Conservation (phyloP, 2,329 filamentous ascomycete genomes). For the Neofusicoccum ribis region DNA sequence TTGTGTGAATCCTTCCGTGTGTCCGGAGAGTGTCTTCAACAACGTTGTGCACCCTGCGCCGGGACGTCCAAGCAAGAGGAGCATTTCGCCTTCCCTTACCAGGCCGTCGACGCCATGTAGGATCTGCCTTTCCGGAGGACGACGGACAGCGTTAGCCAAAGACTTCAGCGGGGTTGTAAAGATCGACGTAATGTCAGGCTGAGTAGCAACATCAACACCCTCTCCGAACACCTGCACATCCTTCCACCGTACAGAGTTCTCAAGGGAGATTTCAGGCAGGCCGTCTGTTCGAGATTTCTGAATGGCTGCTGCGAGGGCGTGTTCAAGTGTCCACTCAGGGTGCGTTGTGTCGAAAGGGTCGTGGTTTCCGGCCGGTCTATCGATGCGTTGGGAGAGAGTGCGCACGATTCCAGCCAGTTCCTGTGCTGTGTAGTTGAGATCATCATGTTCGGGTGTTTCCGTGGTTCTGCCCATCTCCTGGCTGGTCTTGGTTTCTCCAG, state of each 20-base stretch:
- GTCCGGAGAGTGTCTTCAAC: constrained; percentile 61
- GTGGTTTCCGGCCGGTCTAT: not conserved
- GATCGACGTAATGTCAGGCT: constrained; percentile 6
- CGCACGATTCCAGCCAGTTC: not conserved
- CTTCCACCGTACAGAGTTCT: constrained; percentile 3
- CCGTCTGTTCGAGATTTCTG: not conserved
- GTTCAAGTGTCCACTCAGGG: constrained; percentile 14
- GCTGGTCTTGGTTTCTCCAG: not conserved
- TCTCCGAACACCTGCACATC: constrained; percentile 5
- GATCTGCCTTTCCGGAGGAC: constrained; percentile 53
- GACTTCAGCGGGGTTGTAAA: not conserved
- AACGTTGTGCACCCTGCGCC: constrained; percentile 65
- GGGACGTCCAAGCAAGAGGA: constrained; percentile 50
- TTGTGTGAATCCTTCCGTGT: constrained; percentile 53
- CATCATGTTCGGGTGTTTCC: not conserved
- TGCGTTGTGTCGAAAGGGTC: constrained; percentile 13
- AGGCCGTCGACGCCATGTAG: constrained; percentile 55
- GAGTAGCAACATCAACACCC: not conserved
- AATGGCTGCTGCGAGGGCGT: constrained; percentile 2
- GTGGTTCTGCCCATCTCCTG: not conserved
- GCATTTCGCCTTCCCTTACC: constrained; percentile 51
- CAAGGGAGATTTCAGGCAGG: not conserved
- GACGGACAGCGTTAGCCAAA: constrained; percentile 50
- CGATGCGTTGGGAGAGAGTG: not conserved
- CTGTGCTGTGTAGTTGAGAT: not conserved